These are phyloP conservation scores for Heterobasidion occidentale DNA, from an alignment of 1,284 basidiomycete genomes.

Conservation along the genomic window DNA sequence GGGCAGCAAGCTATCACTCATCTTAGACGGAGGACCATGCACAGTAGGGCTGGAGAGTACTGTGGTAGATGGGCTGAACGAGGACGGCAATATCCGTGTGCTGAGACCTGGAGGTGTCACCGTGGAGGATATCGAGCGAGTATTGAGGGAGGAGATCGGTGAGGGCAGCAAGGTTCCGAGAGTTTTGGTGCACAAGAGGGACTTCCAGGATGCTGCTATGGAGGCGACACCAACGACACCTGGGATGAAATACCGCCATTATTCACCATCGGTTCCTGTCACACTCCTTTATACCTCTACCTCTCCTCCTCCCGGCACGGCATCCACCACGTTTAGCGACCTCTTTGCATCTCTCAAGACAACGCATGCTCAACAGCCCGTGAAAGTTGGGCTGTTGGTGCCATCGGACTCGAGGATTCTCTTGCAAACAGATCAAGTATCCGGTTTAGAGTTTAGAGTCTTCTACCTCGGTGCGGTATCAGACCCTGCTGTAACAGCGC, in stretches of 20 bases:
- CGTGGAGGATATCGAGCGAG: slow-evolving; percentile 76
- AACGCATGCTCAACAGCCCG: slow-evolving; percentile 10
- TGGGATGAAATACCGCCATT: slow-evolving; percentile 99
- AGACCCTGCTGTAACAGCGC: slow-evolving; percentile 67
- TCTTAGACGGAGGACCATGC: slow-evolving; percentile 92
- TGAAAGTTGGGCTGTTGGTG: slow-evolving; percentile 63
- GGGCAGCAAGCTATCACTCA: slow-evolving; percentile 63
- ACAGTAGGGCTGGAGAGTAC: slow-evolving; percentile 93
- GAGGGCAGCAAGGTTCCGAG: slow-evolving; percentile 30
- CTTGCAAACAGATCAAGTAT: slow-evolving; percentile 25
- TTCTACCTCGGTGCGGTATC: slow-evolving; percentile 55
- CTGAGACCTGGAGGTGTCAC: slow-evolving; percentile 91
- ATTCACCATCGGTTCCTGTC: slow-evolving; percentile 85
- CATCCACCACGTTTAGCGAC: slow-evolving; percentile 20
- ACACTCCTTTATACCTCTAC: slow-evolving; percentile 57
- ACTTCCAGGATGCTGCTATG: slow-evolving; percentile 58
- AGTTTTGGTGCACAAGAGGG: slow-evolving; percentile 70
- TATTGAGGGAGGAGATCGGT: slow-evolving; percentile 37
- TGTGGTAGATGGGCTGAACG: slow-evolving; percentile 80
- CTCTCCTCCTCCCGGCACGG: slow-evolving; percentile 23
- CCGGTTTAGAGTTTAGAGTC: slow-evolving; percentile 42
- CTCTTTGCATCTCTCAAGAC: slow-evolving; percentile 35
- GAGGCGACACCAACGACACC: slow-evolving; percentile 87
- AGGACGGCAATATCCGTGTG: slow-evolving; percentile 72
- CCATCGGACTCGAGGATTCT: slow-evolving; percentile 58